A percentile compares a stretch with the other conserved stretches of the same genome.
phyloP scores from a whole-genome alignment of 2,329 filamentous ascomycete species.

The Colletotrichum theobromicola region DNA sequence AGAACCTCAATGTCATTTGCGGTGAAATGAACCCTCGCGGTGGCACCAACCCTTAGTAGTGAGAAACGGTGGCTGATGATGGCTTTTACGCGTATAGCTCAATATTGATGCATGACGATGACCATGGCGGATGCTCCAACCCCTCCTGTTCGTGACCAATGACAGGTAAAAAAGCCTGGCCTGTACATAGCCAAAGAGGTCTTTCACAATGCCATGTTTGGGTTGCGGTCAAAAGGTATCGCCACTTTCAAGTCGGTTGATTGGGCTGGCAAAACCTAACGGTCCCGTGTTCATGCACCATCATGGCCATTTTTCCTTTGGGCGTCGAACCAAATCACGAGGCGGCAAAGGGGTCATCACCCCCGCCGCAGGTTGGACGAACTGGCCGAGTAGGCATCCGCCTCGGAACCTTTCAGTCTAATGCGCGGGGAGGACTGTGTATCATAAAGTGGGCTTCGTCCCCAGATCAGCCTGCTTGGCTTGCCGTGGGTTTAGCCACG shows the following conservation, averaged over 20 bases:
- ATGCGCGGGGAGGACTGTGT: not conserved
- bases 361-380: not conserved
- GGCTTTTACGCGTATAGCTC: not conserved
- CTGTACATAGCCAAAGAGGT: not conserved
- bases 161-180: not conserved
- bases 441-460: not conserved
- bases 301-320: not conserved
- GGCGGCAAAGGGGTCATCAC: not conserved
- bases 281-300: not conserved
- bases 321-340: not conserved
- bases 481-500: not conserved
- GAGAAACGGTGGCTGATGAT: too few relatives aligned
- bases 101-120: too few relatives aligned
- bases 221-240: not conserved
- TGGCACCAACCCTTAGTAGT: too few relatives aligned
- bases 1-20: not conserved
- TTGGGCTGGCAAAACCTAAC: not conserved
- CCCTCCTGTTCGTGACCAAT: not conserved
- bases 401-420: not conserved
- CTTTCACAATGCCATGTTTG: too few relatives aligned
- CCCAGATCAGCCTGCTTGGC: not conserved
- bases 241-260: not conserved
- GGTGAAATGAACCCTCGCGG: not conserved
- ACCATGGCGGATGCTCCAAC: not conserved
- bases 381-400: not conserved